Percentiles rank a stretch among this genome's conserved stretches.
Conservation (phyloP, 2,329 filamentous ascomycete species). For the Monilinia fructicola region DNA sequence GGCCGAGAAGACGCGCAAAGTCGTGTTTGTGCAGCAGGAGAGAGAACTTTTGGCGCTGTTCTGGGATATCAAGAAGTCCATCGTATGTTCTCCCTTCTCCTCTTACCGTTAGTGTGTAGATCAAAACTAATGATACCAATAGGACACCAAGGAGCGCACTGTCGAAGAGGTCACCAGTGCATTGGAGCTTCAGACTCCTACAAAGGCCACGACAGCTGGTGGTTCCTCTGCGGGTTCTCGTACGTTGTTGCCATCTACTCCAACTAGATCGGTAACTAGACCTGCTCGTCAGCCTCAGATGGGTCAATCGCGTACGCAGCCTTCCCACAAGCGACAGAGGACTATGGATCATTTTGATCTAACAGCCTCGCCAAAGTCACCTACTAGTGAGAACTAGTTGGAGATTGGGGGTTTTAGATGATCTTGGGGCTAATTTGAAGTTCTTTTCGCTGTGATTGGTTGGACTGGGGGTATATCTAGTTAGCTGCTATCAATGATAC, state of each 20-base stretch:
- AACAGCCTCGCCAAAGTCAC: not conserved
- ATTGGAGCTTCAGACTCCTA: not conserved
- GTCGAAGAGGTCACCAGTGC: not conserved
- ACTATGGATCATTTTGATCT: constrained; percentile 4
- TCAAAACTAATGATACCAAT: not conserved
- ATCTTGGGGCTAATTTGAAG: not conserved
- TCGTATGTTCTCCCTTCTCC: not conserved
- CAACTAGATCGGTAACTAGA: not conserved
- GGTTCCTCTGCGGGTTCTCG: not conserved
- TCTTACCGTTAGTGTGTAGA: not conserved
- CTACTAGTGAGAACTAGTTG: not conserved
- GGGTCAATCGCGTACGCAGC: too few species aligned
- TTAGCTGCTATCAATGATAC: not conserved
- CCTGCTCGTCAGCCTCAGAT: not conserved
- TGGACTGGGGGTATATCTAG: not conserved
- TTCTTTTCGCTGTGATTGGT: not conserved
- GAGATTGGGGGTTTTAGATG: not conserved
- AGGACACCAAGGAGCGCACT: constrained; percentile 1
- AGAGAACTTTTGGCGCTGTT: not conserved
- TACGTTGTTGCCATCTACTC: not conserved
- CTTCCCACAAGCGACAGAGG: not conserved
- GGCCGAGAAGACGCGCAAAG: not conserved
- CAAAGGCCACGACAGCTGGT: not conserved
- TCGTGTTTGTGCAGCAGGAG: not conserved
- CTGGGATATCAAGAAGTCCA: constrained; percentile 10